Percentiles rank a stretch among this genome's conserved stretches.
Conservation (phyloP, 176 grass and related monocot species). For the Musa beccarii region DNA sequence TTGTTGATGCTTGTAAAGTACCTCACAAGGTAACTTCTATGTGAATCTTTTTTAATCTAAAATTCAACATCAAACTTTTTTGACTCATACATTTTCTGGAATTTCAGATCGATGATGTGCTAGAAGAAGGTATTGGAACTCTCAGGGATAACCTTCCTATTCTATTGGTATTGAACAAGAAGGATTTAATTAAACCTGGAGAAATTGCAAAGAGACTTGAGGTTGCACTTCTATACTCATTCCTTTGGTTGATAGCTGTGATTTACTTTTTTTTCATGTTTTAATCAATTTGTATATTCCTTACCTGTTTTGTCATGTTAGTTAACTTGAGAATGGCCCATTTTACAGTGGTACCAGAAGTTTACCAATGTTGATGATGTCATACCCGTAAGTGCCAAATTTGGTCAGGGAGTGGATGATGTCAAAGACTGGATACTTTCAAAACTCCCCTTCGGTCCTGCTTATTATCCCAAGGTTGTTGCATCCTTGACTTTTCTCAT, state of each 20-base stretch:
- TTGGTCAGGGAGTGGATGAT: conserved; percentile 72
- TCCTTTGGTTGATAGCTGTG: background rate
- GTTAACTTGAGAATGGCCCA: background rate
- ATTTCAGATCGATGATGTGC: conserved; percentile 66
- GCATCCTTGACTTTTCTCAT: background rate
- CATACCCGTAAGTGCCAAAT: conserved; percentile 98
- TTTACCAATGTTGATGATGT: conserved; percentile 73
- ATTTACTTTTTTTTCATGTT: background rate
- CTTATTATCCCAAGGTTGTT: conserved; percentile 89
- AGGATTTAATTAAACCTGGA: conserved; percentile 91
- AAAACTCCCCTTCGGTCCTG: conserved; percentile 77
- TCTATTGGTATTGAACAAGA: conserved; percentile 78
- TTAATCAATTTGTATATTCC: background rate
- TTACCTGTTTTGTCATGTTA: conserved; percentile 1
- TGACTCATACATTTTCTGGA: conserved; percentile 5
- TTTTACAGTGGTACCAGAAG: conserved; percentile 80
- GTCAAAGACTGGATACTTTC: conserved; percentile 93
- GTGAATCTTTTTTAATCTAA: background rate
- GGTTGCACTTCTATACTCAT: conserved; percentile 28
- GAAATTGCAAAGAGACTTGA: conserved; percentile 88
- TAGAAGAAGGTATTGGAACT: conserved; percentile 58
- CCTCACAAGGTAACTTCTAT: conserved; percentile 52
- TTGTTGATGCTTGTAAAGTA: conserved; percentile 66
- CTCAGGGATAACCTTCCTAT: conserved; percentile 44
- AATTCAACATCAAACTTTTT: background rate